Percentiles rank a stretch among this genome's conserved stretches.
Conservation (phyloP, 2,329 filamentous ascomycete genomes). For the Stemphylium lycopersici region DNA sequence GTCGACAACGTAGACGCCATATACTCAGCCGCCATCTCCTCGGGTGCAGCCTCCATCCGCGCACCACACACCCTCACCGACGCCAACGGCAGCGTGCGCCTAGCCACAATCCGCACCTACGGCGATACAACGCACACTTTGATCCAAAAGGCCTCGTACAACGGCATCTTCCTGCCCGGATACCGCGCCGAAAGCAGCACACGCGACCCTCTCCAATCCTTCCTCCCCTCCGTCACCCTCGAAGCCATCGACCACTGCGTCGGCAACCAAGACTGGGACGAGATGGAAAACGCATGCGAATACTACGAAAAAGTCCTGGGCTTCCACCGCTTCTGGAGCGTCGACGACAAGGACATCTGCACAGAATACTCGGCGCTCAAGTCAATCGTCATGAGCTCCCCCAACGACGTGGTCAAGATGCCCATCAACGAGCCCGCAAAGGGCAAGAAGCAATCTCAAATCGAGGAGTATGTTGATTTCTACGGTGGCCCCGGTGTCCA, state of each 20-base stretch:
- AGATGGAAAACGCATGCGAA: conserved; percentile 72
- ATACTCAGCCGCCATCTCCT: conserved; percentile 72
- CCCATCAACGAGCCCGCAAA: conserved; percentile 95
- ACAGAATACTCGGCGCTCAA: conserved; percentile 90
- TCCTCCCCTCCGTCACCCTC: conserved; percentile 71
- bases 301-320: conserved; percentile 87
- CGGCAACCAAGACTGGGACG: conserved; percentile 94
- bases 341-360: conserved; percentile 91
- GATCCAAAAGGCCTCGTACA: conserved; percentile 73
- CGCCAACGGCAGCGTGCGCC: conserved; percentile 70
- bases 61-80: conserved; percentile 62
- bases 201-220: conserved; percentile 54
- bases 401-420: conserved; percentile 91
- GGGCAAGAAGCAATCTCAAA: conserved; percentile 90
- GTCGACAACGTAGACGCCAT: conserved; percentile 87
- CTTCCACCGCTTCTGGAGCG: conserved; percentile 97
- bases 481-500: conserved; percentile 90
- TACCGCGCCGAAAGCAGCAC: conserved; percentile 64
- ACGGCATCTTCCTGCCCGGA: conserved; percentile 80
- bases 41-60: conserved; percentile 67
- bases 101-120: conserved; percentile 87
- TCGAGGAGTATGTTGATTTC: conserved; percentile 86
- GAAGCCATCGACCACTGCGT: conserved; percentile 90
- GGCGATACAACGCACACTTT: conserved; percentile 95
- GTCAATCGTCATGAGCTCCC: conserved; percentile 87